phyloP scores from a whole-genome alignment of 176 grass and related monocot genomes.

The Sorghum bicolor region Sorghum_bicolor_NCBIv3 NC_012873.2:54491501-54492000 shows the following conservation, averaged over 20 bases:
- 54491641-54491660: neutral
- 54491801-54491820: no score
- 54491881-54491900: no score
- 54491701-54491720: neutral
- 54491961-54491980: no score
- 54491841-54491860: no score
- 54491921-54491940: no score
- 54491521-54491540: neutral
- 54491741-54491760: neutral
- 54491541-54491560: neutral
- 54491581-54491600: neutral
- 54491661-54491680: neutral
- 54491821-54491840: no score
- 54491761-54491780: neutral
- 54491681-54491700: neutral
- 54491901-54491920: no score
- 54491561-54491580: neutral
- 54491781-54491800: neutral
- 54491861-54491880: no score
- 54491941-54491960: no score
- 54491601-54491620: no score
- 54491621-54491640: neutral
- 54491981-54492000: no score
- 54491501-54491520: neutral
- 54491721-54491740: neutral